Base-by-base conservation (phyloP, 306 rosid genomes). In the Castanopsis chinensis region DNA sequence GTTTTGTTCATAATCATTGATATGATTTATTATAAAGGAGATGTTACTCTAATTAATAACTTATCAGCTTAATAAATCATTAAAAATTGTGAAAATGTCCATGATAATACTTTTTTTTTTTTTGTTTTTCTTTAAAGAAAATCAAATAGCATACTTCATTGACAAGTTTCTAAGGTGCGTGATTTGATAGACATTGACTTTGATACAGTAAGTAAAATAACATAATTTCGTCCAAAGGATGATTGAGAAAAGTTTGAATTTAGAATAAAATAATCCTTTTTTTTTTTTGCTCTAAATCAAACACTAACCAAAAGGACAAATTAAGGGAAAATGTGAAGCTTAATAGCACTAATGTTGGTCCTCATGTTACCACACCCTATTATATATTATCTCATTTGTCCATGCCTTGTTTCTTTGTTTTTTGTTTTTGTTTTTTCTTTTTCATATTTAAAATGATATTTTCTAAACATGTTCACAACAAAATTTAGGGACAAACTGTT, bases 101-200 rank as follows among this genome's bases (percentile, higher is more conserved):
- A 41, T 41, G 8, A 41, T 41, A 37, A 37, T 7, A 37, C 1
- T 37, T 37, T 6, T 37, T 37, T 5, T 33, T 33, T 35, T 35
- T 5, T 32, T 6, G 9, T 35, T 41, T 41, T 41, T 41, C 45
- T 41, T 41, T 41, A 59, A 20, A 21, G 23, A 18, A 59, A 21
- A 60, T 41, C 12, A 18, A 28, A 59, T 72, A 2, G 59, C 49
- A 78, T 45, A 32, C 88, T 87, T 87, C 83, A 19, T 63, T 37
- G 77, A 82, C 84, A 90, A 88, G 84, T 75, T 87, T 83, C 79
- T 55, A 64, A 78, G 71, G 77, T 1, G 77, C 59, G 6, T 43
- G 72, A 86, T 84, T 74, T 76, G 81, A 86, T 82, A 83, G 82
- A 68, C 76, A 81, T 90, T 87, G 90, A 90, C 90, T 75, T 82